These are phyloP conservation scores for Rhodotorula sp. DNA, from an alignment of 1,284 basidiomycete species.

Conservation along the genomic window DNA sequence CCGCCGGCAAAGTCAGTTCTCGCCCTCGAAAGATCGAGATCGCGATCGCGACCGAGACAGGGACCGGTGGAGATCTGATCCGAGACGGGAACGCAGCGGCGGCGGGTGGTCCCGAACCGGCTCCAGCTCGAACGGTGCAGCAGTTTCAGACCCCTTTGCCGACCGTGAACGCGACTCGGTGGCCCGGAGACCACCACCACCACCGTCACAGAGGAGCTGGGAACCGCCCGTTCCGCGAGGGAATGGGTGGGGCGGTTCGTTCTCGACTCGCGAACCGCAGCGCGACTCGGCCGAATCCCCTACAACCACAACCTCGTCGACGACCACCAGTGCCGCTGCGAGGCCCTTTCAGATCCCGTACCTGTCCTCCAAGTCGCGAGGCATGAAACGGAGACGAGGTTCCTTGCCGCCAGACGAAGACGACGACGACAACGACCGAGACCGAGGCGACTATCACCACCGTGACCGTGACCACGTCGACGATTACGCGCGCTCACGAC, in stretches of 20 bases:
- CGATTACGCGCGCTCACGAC: too few species aligned
- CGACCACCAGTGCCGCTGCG: not conserved
- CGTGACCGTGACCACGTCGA: not conserved
- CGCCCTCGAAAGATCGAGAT: slow-evolving; percentile 43
- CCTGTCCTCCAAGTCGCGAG: not conserved
- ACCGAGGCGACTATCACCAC: not conserved
- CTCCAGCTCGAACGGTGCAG: not conserved
- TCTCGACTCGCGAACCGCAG: not conserved
- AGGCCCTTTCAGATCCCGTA: slow-evolving; percentile 23
- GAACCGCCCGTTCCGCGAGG: not conserved
- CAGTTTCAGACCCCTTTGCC: not conserved
- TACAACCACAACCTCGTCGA: not conserved
- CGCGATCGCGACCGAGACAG: slow-evolving; percentile 48
- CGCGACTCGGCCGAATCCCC: not conserved
- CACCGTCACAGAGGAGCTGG: not conserved
- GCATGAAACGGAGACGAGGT: slow-evolving; percentile 14
- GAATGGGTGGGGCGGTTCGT: slow-evolving; percentile 1
- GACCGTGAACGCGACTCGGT: slow-evolving; percentile 7
- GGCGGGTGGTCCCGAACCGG: not conserved
- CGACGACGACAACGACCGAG: not conserved
- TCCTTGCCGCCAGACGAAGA: not conserved
- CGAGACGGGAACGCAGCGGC: slow-evolving; percentile 7
- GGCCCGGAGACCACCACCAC: not conserved
- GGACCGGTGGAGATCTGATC: slow-evolving; percentile 44
- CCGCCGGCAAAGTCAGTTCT: not conserved